Conservation (phyloP, 805 yeast genomes). For the Wickerhamiella sergipiensis region DNA sequence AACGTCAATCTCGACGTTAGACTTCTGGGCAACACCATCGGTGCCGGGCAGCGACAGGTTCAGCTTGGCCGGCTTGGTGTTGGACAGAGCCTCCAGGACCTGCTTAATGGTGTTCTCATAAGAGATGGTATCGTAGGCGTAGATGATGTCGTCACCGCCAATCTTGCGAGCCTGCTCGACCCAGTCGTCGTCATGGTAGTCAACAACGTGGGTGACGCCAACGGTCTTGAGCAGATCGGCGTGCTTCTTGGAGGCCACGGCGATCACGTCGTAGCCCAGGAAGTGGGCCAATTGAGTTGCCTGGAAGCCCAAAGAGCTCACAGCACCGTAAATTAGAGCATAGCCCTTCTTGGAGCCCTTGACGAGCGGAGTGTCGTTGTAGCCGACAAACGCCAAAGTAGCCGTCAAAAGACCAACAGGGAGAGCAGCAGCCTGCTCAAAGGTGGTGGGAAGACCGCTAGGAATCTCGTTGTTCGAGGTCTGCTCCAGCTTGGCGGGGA, state of each 20-base stretch:
- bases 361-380: slow-evolving; percentile 20
- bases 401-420: slow-evolving; percentile 42
- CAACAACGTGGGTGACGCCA: slow-evolving; percentile 41
- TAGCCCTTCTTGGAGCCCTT: slow-evolving; percentile 15
- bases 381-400: slow-evolving; percentile 27
- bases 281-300: slow-evolving; percentile 49
- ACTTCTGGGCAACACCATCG: not conserved
- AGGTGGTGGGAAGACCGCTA: slow-evolving; percentile 32
- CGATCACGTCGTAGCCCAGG: slow-evolving; percentile 34
- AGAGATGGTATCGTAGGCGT: slow-evolving; percentile 20
- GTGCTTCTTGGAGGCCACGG: slow-evolving; percentile 42
- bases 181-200: slow-evolving; percentile 33
- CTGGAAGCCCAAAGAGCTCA: slow-evolving; percentile 46
- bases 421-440: slow-evolving; percentile 52
- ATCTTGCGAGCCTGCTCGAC: slow-evolving; percentile 31
- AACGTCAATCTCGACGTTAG: slow-evolving; percentile 4
- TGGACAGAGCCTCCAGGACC: slow-evolving; percentile 8
- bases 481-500: slow-evolving; percentile 15
- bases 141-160: slow-evolving; percentile 15
- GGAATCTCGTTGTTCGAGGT: slow-evolving; percentile 20
- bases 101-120: slow-evolving; percentile 8
- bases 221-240: slow-evolving; percentile 28
- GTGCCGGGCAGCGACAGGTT: not conserved
- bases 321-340: slow-evolving; percentile 32
- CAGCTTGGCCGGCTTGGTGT: slow-evolving; percentile 4